Conservation (phyloP, 306 rosid genomes). For the Vigna angularis region DNA sequence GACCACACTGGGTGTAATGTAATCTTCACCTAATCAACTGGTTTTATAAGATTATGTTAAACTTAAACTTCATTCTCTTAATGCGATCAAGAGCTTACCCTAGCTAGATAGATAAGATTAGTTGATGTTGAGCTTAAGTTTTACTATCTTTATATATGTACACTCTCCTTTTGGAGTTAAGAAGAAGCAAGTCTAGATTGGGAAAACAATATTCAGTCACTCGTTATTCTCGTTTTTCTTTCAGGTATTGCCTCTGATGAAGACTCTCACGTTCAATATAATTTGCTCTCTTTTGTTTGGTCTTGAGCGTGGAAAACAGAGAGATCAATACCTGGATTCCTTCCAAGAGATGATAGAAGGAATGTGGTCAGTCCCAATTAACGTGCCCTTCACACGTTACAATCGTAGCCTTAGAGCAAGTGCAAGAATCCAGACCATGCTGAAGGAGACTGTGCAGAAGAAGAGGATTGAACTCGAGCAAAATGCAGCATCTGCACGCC, state of each 20-base stretch:
- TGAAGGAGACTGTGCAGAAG: conserved; percentile 54
- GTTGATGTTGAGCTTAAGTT: too few species aligned
- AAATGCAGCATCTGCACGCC: conserved; percentile 49
- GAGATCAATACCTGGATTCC: conserved; percentile 51
- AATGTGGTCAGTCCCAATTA: conserved; percentile 71
- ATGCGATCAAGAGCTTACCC: too few species aligned
- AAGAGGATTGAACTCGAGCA: conserved; percentile 53
- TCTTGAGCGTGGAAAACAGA: conserved; percentile 61
- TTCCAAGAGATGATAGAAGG: conserved; percentile 66
- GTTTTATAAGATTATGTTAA: too few species aligned
- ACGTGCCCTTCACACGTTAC: conserved; percentile 75
- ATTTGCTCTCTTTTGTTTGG: conserved; percentile 73
- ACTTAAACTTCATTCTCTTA: too few species aligned
- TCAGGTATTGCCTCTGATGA: conserved; percentile 76
- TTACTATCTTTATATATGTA: too few species aligned
- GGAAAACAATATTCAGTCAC: background rate
- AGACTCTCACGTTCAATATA: conserved; percentile 79
- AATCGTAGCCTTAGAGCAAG: conserved; percentile 68
- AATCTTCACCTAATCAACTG: too few species aligned
- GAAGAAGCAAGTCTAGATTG: background rate
- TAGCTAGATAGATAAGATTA: too few species aligned
- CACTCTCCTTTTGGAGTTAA: background rate
- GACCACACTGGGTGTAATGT: too few species aligned
- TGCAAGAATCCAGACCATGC: conserved; percentile 52
- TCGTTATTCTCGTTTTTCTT: conserved; percentile 1